Evolutionary conservation across 495 filamentous ascomycete genomes (phyloP), one percentile per base, ranked within the genome.

Genomic region (Penicillium desertorum): DNA sequence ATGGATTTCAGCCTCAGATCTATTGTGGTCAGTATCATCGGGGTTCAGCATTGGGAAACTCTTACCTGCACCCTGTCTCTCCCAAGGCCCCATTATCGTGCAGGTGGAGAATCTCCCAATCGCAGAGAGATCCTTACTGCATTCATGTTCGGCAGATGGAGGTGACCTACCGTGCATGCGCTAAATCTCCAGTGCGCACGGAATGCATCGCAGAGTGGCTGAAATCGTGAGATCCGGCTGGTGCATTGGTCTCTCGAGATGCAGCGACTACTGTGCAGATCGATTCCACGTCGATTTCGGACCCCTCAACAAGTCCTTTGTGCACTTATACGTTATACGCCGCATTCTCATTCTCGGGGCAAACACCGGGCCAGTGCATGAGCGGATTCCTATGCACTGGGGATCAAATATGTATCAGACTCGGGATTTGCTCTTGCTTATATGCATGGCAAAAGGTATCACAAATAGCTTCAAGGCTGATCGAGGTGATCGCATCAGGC

Each of bases 141-240:
- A 59, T 47, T 46, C 60, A 47, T 34, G 46, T 36, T 57, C 54
- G 45, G 54, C 54, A 62, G 59, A 44, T 51, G 3, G 54, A 66
- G 50, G 63, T 66, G 66, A 69, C 66, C 61, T 69, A 66, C 61
- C 66, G 54, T 68, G 63, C 63, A 67, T 64, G 45, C 60, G 57
- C 61, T 64, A 60, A 63, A 62, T 66, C 61, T 60, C 57, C 57
- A 53, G 57, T 53, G 57, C 54, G 57, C 63, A 65, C 55, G 49
- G 57, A 57, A 64, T 59, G 52, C 61, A 64, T 67, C 64, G 55
- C 57, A 48, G 47, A 43, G 63, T 68, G 63, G 63, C 66, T 69
- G 66, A 62, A 67, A 60, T 60, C 37, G 44, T 60, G 59, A 47
- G 59, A 63, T 61, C 63, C 56, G 60, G 56, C 51, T 63, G 61